Evolutionary conservation across 2,329 filamentous ascomycete species (phyloP).

Genomic region (Calonectria naviculata): DNA sequence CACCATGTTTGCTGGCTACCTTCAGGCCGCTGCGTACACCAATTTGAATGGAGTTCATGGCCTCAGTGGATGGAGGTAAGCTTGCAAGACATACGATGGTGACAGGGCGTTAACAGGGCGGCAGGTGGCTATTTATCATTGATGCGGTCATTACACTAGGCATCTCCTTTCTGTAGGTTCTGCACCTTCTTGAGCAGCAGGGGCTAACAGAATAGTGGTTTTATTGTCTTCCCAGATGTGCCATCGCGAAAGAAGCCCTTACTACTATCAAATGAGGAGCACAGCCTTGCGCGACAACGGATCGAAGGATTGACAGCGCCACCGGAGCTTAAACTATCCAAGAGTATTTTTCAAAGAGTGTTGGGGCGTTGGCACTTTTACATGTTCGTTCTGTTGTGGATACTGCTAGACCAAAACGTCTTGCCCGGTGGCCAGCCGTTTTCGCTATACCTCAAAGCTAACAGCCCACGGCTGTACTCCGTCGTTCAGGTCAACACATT

Average conservation of each 20-base stretch:
- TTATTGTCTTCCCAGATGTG: constrained; percentile 46
- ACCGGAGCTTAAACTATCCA: constrained; percentile 44
- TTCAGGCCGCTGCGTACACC: constrained; percentile 65
- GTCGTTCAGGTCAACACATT: constrained; percentile 53
- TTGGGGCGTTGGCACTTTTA: constrained; percentile 53
- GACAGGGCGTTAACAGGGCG: background rate
- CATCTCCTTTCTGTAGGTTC: constrained; percentile 55
- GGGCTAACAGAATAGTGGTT: constrained; percentile 39
- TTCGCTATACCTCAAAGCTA: constrained; percentile 53
- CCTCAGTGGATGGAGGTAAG: constrained; percentile 41
- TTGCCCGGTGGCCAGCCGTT: constrained; percentile 48
- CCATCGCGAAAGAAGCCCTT: constrained; percentile 45
- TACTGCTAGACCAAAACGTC: constrained; percentile 51
- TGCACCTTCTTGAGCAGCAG: rapidly evolving
- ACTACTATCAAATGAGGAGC: constrained; percentile 43
- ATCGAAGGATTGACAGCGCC: constrained; percentile 41
- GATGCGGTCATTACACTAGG: constrained; percentile 68
- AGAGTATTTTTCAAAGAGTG: constrained; percentile 49
- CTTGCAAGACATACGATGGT: too few species aligned
- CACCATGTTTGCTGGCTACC: constrained; percentile 56
- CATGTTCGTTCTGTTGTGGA: constrained; percentile 50
- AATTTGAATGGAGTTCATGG: constrained; percentile 62
- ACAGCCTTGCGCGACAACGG: constrained; percentile 45
- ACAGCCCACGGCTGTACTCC: constrained; percentile 48
- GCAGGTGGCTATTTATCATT: constrained; percentile 68